Conservation (phyloP, 2,329 filamentous ascomycete species). For the Purpureocillium takamizusanense region DNA sequence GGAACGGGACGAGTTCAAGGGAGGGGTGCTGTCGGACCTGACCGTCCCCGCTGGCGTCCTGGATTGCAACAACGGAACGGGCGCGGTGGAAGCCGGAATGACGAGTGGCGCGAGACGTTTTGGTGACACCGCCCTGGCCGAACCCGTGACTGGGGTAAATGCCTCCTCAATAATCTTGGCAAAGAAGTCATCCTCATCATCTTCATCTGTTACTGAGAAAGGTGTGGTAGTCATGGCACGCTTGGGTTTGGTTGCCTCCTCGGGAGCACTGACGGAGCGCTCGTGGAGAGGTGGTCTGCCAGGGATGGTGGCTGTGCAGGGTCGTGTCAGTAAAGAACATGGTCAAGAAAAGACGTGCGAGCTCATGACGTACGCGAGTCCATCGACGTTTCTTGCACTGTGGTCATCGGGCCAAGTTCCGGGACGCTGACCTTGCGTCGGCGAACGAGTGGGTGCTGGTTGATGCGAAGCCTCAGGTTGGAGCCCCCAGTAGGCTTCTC, state of each 20-base stretch:
- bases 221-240: conserved; percentile 5
- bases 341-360: no score
- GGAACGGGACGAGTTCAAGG: conserved; percentile 29
- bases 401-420: conserved; percentile 59
- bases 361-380: conserved; percentile 52
- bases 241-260: conserved; percentile 3
- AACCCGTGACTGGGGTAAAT: conserved; percentile 6
- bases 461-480: conserved; percentile 40
- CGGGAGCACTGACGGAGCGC: conserved; percentile 53
- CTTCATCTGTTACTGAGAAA: background rate
- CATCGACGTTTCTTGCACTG: conserved; percentile 58
- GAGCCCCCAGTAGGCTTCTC: conserved; percentile 28
- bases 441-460: conserved; percentile 46
- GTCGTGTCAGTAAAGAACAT: background rate
- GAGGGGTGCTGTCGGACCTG: conserved; percentile 33
- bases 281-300: conserved; percentile 56
- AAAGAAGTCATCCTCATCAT: conserved; percentile 12
- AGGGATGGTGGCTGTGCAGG: conserved; percentile 51
- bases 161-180: conserved; percentile 13
- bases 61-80: conserved; percentile 14
- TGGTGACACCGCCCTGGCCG: conserved; percentile 34
- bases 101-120: conserved; percentile 47
- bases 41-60: conserved; percentile 35
- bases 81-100: conserved; percentile 30
- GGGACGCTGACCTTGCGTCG: conserved; percentile 56